Evolutionary conservation across 495 filamentous ascomycete genomes (phyloP), one percentile per base, ranked within the genome.

Genomic region (Hapsidospora chrysogenum): DNA sequence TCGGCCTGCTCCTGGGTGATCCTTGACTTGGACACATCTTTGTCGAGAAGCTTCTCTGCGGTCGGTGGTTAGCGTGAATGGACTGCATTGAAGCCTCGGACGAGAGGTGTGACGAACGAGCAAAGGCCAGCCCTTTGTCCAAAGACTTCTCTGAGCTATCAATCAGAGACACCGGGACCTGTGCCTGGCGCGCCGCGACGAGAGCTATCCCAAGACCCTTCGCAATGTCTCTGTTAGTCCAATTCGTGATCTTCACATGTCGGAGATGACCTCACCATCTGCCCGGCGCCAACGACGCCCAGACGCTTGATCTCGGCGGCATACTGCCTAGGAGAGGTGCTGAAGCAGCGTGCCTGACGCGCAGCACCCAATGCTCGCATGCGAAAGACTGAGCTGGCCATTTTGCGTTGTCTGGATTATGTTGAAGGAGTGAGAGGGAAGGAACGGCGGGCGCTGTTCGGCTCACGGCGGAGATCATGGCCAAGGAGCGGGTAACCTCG

Each of bases 191-290:
- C 29, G 89, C 84, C 32, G 92, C 92, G 14, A 96, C 89, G 17
- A 99, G 68, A 10, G 89, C 92, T 51, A 99, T 96, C 33, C 92
- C 92, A 33, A 99, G 64, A 40, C 92, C 89, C 89, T 96, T 45
- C 16, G 38, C 8, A 9, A 11, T n/a, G 15, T n/a, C n/a, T n/a
- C n/a, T n/a, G n/a, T n/a, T 13, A n/a, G 20, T 22, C 20, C 11
- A 33, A 21, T 21, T 22, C 18, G n/a, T 26, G 13, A 14, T 21
- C 31, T 36, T 38, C 31, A 34, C 31, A 37, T 42, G 30, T 18
- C 9, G 9, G 16, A 15, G 29, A 19, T 8, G 4, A n/a, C 27
- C 45, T 54, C 62, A 89, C 85, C 85, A 96, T 96, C 54, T 96
- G 92, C 13, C 92, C 92, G 31, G 87, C 89, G 39, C 92, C 92